Base-by-base conservation (phyloP, 495 filamentous ascomycete genomes). In the Poronia punctata region DNA sequence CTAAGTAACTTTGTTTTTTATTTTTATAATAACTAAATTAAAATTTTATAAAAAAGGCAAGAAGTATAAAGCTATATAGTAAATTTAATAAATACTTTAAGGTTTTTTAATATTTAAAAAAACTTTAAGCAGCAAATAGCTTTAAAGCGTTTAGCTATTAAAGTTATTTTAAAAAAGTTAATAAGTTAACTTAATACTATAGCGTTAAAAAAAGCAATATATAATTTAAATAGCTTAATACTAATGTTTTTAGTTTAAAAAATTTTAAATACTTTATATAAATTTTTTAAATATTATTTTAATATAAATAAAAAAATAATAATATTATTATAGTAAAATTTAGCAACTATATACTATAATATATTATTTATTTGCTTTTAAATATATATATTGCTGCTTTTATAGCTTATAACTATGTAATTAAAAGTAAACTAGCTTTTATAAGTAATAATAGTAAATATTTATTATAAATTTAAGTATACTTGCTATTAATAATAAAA, bases 401-500 rank as follows among this genome's bases (percentile, higher is more conserved):
- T 11, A 19, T 27, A 39, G 2, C 36, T 8, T 28, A 39, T 39
- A 12, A 39, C 16, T 3, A 16, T 11, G 23, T 26, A 39, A 11
- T 25, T 39, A 39, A 39, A 39, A 5, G 7, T 39, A 39, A 28
- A 39, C 27, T 39, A 27, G 8, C 36, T 11, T 15, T 27, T 3
- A 17, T 39, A 16, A 4, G 11, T 39, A 14, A 6, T 39, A 27
- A 39, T 39, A 21, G 14, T 27, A 39, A 39, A 39, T 4, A 27
- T 19, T 27, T n/a, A n/a, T n/a, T n/a, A n/a, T 27, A 39, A 39
- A 11, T 23, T 39, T 1, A 7, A 18, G 23, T 39, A 27, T 3
- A 26, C 18, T 1, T 27, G 1, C 17, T 19, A 39, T 39, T 39
- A 17, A 10, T 39, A 39, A 28, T 39, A 39, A 16, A 39, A 39